Percentiles rank a stretch among this genome's conserved stretches.
These are phyloP conservation scores for Diaporthe capsici DNA, from an alignment of 2,329 filamentous ascomycete species.

Conservation along the genomic window DNA sequence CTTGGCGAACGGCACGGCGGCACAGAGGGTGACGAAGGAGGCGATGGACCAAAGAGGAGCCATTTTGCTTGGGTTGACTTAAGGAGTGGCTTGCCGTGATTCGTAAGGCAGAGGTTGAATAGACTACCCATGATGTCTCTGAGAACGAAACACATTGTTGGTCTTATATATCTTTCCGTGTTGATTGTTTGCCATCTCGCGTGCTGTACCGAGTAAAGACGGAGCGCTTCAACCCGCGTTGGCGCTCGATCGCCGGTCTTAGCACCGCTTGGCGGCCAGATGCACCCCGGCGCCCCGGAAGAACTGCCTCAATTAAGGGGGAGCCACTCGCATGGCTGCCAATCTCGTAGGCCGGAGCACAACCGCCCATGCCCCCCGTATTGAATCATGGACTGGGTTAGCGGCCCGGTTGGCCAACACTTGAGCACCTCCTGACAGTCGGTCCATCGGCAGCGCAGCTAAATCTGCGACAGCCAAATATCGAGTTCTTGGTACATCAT, in stretches of 20 bases:
- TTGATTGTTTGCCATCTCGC: constrained; percentile 18
- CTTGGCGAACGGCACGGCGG: neutral
- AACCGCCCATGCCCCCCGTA: neutral
- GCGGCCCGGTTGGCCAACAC: neutral
- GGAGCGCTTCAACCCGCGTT: constrained; percentile 30
- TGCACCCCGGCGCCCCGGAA: constrained; percentile 11
- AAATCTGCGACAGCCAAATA: constrained; percentile 8
- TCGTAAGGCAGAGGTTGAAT: no score
- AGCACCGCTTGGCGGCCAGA: constrained; percentile 18
- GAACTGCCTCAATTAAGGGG: constrained; percentile 19
- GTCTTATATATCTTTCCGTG: neutral
- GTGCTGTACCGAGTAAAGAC: constrained; percentile 25
- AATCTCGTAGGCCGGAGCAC: constrained; percentile 6
- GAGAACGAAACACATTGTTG: neutral
- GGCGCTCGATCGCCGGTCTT: constrained; percentile 21
- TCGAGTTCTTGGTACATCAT: neutral
- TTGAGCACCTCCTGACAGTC: neutral
- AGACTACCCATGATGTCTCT: neutral
- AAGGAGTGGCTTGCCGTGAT: neutral
- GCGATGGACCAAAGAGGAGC: constrained; percentile 21
- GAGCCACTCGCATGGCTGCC: neutral
- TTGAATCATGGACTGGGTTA: constrained; percentile 23
- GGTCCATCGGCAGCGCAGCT: neutral
- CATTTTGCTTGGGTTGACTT: neutral
- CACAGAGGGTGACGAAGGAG: constrained; percentile 21